A percentile compares a stretch with the other conserved stretches of the same genome.
Evolutionary conservation across 768 basidiomycete genomes (phyloP).

Genomic region (Phlegmacium glaucopus): DNA sequence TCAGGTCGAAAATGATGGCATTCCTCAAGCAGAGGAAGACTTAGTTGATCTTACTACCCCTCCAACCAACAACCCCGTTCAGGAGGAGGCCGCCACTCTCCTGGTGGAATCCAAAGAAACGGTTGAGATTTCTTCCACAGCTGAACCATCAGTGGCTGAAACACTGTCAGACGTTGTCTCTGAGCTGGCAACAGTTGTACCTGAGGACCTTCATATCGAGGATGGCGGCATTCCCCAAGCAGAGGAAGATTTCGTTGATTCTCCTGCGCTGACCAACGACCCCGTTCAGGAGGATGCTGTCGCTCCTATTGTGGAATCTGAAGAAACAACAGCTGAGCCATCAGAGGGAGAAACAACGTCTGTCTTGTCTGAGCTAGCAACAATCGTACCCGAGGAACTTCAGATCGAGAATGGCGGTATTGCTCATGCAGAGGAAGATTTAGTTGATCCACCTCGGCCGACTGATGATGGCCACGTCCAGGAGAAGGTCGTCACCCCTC

Average conservation of each 20-base stretch:
- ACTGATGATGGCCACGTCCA: no score
- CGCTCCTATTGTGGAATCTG: not conserved
- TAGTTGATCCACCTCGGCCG: not conserved
- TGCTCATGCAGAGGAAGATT: not conserved
- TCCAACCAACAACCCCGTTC: not conserved
- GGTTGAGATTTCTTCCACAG: constrained; percentile 1
- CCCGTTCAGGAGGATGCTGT: constrained; percentile 10
- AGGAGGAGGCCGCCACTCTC: no score
- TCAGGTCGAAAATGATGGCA: no score
- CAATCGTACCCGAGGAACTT: no score
- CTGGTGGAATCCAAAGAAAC: not conserved
- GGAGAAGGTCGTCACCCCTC: no score
- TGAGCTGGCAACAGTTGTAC: no score
- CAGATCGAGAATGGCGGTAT: no score
- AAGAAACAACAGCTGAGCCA: no score
- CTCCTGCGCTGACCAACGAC: constrained; percentile 1
- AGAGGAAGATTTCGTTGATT: not conserved
- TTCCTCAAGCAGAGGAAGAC: not conserved
- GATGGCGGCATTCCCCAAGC: not conserved
- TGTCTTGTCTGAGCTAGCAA: no score
- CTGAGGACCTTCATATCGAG: not conserved
- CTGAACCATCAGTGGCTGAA: no score
- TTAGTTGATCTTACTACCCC: not conserved
- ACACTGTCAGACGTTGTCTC: no score
- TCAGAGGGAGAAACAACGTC: no score